A percentile compares a stretch with the other conserved stretches of the same genome.
Evolutionary conservation across 2,329 filamentous ascomycete genomes (phyloP).

Genomic region (Clathrospora elynae): DNA sequence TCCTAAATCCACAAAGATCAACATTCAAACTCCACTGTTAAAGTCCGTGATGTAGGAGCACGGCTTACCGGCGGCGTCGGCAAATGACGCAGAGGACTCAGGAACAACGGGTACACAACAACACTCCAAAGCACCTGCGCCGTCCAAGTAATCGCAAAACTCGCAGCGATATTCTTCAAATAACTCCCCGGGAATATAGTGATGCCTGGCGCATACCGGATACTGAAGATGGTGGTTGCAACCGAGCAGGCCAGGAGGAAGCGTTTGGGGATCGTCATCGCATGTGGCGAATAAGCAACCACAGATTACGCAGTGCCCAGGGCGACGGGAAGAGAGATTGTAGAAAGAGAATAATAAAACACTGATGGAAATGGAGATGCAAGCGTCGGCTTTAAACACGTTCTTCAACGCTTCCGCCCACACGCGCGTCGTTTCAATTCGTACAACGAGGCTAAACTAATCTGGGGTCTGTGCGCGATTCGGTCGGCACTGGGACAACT

Average conservation of each 20-base stretch:
- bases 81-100: slow-evolving; percentile 64
- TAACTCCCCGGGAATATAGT: slow-evolving; percentile 39
- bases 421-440: slow-evolving; percentile 23
- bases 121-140: slow-evolving; percentile 50
- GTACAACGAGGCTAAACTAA: too few species aligned
- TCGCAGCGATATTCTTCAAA: slow-evolving; percentile 47
- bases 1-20: slow-evolving; percentile 21
- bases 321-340: too few species aligned
- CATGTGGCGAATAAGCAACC: neutral
- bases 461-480: too few species aligned
- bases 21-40: too few species aligned
- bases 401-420: slow-evolving; percentile 7
- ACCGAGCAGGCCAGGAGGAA: slow-evolving; percentile 31
- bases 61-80: slow-evolving; percentile 57
- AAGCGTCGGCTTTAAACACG: too few species aligned
- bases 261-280: slow-evolving; percentile 40
- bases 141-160: slow-evolving; percentile 49
- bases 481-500: too few species aligned
- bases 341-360: neutral
- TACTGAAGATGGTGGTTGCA: slow-evolving; percentile 37
- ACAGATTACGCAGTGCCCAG: too few species aligned
- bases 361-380: too few species aligned
- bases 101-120: slow-evolving; percentile 62
- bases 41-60: too few species aligned
- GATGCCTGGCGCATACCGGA: slow-evolving; percentile 42